phyloP scores from a whole-genome alignment of 805 yeast species.

The Zygotorulaspora florentina region DNA sequence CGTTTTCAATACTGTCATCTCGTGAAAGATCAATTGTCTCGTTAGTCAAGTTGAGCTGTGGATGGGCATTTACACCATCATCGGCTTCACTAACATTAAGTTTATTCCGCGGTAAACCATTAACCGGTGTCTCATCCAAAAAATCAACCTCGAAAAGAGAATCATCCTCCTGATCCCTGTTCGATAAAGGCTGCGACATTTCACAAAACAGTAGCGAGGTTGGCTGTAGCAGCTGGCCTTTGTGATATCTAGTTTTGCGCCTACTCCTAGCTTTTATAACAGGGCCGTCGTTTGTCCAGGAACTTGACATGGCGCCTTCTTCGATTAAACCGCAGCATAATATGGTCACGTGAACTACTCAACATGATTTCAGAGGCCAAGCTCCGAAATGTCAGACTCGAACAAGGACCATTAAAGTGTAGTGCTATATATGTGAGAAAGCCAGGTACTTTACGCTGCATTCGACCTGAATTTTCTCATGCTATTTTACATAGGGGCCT shows the following conservation, averaged over 20 bases:
- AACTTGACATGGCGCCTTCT: too few species aligned
- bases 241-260: too few species aligned
- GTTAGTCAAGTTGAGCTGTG: slow-evolving; percentile 25
- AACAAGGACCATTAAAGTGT: too few species aligned
- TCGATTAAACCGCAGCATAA: too few species aligned
- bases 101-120: slow-evolving; percentile 11
- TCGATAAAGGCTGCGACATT: slow-evolving; percentile 8
- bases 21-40: slow-evolving; percentile 34
- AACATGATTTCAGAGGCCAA: too few species aligned
- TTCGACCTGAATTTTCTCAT: neutral
- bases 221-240: too few species aligned
- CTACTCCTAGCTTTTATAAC: too few species aligned
- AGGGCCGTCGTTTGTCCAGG: too few species aligned
- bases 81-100: neutral
- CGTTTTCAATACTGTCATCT: slow-evolving; percentile 38
- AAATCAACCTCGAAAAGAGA: slow-evolving; percentile 41
- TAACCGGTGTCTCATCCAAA: slow-evolving; percentile 22
- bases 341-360: too few species aligned
- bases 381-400: too few species aligned
- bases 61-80: slow-evolving; percentile 10
- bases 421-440: neutral
- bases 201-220: neutral
- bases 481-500: slow-evolving; percentile 6
- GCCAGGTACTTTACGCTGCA: neutral
- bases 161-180: slow-evolving; percentile 18